phyloP scores from a whole-genome alignment of 2,329 filamentous ascomycete genomes.

The Samsoniella hepiali region DNA sequence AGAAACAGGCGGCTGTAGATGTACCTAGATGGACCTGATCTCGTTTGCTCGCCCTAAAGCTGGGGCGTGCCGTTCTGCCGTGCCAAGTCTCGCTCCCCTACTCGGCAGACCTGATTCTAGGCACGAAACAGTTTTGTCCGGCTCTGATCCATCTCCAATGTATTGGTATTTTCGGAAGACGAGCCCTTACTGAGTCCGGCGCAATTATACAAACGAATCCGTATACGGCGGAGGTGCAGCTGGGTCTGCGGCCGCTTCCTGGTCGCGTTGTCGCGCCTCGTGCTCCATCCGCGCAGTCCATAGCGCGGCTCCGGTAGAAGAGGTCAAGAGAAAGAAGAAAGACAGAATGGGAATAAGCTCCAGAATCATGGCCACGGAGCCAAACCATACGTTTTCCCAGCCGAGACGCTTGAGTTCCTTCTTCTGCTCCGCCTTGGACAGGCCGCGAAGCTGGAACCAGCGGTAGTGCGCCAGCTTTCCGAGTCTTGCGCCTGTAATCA shows the following conservation, averaged over 20 bases:
- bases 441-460: slow-evolving; percentile 77
- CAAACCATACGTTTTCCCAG: slow-evolving; percentile 93
- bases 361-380: slow-evolving; percentile 75
- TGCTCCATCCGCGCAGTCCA: slow-evolving; percentile 81
- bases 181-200: too few relatives aligned
- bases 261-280: slow-evolving; percentile 33
- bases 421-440: slow-evolving; percentile 71
- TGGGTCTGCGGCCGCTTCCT: slow-evolving; percentile 5
- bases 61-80: background rate
- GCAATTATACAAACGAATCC: slow-evolving; percentile 5
- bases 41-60: background rate
- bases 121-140: background rate
- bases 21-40: too few relatives aligned
- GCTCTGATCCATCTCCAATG: background rate
- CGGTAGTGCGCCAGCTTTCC: slow-evolving; percentile 89
- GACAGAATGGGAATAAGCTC: slow-evolving; percentile 86
- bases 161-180: too few relatives aligned
- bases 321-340: slow-evolving; percentile 93
- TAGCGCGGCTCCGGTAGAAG: slow-evolving; percentile 76
- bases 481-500: slow-evolving; percentile 81
- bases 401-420: slow-evolving; percentile 62
- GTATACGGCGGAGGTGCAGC: slow-evolving; percentile 18
- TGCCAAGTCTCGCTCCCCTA: background rate
- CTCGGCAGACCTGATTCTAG: background rate
- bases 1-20: background rate